These are phyloP conservation scores for Paramecium tetraurelia DNA, from an alignment of 73 alveolate genomes.

Conservation along the genomic window DNA sequence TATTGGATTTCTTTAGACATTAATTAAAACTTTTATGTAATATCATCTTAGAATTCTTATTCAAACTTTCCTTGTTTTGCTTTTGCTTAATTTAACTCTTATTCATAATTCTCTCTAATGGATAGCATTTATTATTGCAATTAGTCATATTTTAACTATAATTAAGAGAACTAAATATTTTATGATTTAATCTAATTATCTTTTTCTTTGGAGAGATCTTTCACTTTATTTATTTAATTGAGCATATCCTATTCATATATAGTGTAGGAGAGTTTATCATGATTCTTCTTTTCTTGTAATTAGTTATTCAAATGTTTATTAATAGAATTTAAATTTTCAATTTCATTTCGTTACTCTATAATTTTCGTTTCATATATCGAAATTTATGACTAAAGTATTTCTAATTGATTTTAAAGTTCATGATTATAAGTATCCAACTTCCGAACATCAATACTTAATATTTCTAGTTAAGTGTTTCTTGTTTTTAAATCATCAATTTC, in stretches of 20 bases:
- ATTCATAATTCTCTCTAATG: background rate
- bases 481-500: slow-evolving; percentile 36
- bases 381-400: background rate
- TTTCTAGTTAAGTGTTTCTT: slow-evolving; percentile 40
- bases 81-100: background rate
- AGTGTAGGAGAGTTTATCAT: background rate
- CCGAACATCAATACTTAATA: background rate
- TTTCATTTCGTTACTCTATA: background rate
- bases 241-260: background rate
- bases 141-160: background rate
- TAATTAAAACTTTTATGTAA: background rate
- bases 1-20: background rate
- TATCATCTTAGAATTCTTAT: background rate
- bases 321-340: background rate
- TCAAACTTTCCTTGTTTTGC: slow-evolving; percentile 1
- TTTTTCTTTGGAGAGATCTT: background rate
- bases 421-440: background rate
- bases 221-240: background rate
- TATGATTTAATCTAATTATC: background rate
- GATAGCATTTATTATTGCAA: background rate
- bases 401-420: background rate
- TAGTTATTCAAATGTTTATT: background rate
- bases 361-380: background rate
- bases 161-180: background rate
- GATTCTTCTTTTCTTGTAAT: background rate